These are phyloP conservation scores for Quercus dentata DNA, from an alignment of 306 rosid genomes.

Conservation along the genomic window DNA sequence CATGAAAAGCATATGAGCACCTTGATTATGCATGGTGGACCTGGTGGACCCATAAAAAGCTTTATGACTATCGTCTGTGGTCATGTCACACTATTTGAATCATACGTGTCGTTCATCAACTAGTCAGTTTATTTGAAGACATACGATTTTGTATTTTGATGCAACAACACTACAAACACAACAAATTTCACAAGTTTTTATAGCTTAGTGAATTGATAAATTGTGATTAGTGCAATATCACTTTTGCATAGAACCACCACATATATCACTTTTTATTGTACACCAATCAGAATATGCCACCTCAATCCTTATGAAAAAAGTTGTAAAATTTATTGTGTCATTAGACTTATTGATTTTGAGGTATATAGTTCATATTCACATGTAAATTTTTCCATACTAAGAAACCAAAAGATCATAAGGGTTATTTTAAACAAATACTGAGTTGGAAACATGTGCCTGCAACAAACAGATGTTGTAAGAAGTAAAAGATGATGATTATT, in stretches of 20 bases:
- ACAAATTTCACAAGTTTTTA: no score
- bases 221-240: no score
- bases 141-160: constrained; percentile 15
- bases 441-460: constrained; percentile 60
- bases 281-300: no score
- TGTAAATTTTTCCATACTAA: constrained; percentile 22
- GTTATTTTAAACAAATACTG: constrained; percentile 15
- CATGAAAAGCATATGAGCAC: constrained; percentile 16
- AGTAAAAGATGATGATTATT: constrained; percentile 80
- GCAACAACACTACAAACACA: no score
- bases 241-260: no score
- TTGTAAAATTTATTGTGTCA: no score
- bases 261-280: no score
- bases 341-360: not conserved
- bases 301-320: no score
- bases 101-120: constrained; percentile 17
- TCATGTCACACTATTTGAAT: constrained; percentile 34
- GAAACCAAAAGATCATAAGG: constrained; percentile 8
- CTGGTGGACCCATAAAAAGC: constrained; percentile 57
- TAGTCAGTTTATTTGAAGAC: constrained; percentile 19
- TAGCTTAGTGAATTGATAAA: no score
- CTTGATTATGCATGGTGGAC: constrained; percentile 40
- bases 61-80: constrained; percentile 19
- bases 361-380: not conserved
- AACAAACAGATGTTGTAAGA: constrained; percentile 51